Conservation (phyloP, 2,329 filamentous ascomycete species). For the Magnaporthiopsis incrustans region DNA sequence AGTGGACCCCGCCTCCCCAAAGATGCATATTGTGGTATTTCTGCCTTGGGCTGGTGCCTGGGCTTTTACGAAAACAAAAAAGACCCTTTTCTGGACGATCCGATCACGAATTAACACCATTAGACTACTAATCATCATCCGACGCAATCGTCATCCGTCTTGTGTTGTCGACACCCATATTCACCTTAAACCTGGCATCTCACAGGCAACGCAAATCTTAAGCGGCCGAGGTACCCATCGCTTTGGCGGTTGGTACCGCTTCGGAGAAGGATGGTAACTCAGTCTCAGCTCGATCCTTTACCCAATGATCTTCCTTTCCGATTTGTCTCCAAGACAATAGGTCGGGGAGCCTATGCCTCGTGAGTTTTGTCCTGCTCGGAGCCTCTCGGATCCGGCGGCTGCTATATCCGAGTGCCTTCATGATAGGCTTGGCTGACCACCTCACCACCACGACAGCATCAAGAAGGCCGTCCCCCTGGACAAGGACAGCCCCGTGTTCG, state of each 20-base stretch:
- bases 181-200: background rate
- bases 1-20: background rate
- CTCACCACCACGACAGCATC: slow-evolving; percentile 48
- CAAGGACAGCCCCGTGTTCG: slow-evolving; percentile 68
- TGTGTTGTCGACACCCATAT: background rate
- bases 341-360: slow-evolving; percentile 95
- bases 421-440: background rate
- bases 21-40: slow-evolving; percentile 22
- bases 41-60: background rate
- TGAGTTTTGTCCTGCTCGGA: slow-evolving; percentile 32
- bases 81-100: background rate
- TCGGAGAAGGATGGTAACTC: background rate
- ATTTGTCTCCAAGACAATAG: slow-evolving; percentile 93
- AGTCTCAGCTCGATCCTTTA: slow-evolving; percentile 81
- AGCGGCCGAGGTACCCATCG: slow-evolving; percentile 37
- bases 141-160: background rate
- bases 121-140: background rate
- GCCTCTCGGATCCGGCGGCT: background rate
- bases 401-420: background rate
- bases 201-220: background rate
- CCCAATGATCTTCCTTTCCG: slow-evolving; percentile 83
- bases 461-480: slow-evolving; percentile 83
- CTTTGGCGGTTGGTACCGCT: background rate
- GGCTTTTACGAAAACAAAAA: background rate
- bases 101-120: background rate